Evolutionary conservation across 352 stramenopile genomes (phyloP).

Genomic region (Pythium aquatile): DNA sequence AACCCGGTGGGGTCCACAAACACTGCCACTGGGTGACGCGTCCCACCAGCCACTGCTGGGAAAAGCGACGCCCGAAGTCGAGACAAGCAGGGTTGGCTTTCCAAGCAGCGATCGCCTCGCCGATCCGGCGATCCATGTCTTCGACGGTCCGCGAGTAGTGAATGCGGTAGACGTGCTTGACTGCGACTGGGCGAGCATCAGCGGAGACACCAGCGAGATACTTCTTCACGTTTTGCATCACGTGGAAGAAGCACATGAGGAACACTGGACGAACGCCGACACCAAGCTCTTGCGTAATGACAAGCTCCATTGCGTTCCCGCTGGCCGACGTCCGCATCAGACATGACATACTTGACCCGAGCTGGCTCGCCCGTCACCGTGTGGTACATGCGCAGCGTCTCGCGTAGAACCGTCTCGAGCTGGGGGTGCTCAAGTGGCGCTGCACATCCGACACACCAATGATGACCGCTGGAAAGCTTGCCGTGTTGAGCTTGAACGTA

Average conservation of each 20-base stretch:
- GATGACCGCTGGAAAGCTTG: background rate
- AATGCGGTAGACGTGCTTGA: constrained; percentile 7
- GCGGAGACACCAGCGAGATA: too few species aligned
- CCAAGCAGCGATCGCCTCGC: background rate
- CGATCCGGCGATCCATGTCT: background rate
- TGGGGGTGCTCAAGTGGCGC: background rate
- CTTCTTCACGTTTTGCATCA: constrained; percentile 14
- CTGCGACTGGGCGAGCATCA: background rate
- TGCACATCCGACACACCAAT: constrained; percentile 4
- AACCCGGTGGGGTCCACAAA: background rate
- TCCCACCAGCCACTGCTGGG: background rate
- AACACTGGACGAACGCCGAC: too few species aligned
- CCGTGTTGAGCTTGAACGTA: constrained; percentile 16
- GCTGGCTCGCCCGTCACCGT: background rate
- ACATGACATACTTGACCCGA: background rate
- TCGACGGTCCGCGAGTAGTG: background rate
- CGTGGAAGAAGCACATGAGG: constrained; percentile 17
- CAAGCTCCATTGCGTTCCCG: background rate
- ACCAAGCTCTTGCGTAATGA: constrained; percentile 2
- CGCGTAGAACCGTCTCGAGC: background rate
- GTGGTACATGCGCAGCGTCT: background rate
- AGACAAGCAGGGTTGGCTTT: background rate
- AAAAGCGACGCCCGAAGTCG: background rate
- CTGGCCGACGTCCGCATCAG: constrained; percentile 1
- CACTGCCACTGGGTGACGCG: constrained; percentile 7